Percentiles rank a stretch among this genome's conserved stretches.
Evolutionary conservation across 148 eudicot genomes (phyloP).

Genomic region (Arctostaphylos glauca): DNA sequence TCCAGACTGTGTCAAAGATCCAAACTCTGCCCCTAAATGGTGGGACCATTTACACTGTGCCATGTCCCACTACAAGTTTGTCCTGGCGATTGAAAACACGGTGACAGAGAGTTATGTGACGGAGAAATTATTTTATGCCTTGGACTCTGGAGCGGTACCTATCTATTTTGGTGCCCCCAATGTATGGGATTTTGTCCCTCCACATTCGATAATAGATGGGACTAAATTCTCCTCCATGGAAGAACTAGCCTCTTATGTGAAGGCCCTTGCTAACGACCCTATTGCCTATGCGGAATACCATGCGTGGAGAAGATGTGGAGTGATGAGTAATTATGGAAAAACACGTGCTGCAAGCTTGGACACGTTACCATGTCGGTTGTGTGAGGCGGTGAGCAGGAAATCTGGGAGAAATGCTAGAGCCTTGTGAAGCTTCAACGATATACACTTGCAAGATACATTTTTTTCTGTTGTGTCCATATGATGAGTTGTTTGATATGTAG

Average conservation of each 20-base stretch:
- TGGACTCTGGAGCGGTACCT: constrained; percentile 87
- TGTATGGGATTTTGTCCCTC: constrained; percentile 92
- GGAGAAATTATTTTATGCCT: constrained; percentile 86
- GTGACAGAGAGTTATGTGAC: constrained; percentile 92
- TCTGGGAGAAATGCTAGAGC: constrained; percentile 66
- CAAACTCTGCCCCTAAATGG: constrained; percentile 64
- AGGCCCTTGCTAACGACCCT: constrained; percentile 76
- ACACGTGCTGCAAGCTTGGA: constrained; percentile 77
- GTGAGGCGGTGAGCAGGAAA: constrained; percentile 70
- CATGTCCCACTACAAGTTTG: constrained; percentile 96
- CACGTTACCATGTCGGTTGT: constrained; percentile 82
- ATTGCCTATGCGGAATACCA: constrained; percentile 88
- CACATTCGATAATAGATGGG: constrained; percentile 90
- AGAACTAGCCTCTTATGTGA: constrained; percentile 68
- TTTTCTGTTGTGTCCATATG: not conserved
- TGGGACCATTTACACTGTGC: constrained; percentile 99
- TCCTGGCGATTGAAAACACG: constrained; percentile 91
- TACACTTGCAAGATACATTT: not conserved
- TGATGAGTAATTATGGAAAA: constrained; percentile 67
- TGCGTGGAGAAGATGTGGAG: constrained; percentile 98
- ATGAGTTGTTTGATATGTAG: not conserved
- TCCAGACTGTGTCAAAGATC: constrained; percentile 69
- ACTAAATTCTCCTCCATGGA: constrained; percentile 64
- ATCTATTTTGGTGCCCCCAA: constrained; percentile 97
- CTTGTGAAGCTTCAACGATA: constrained; percentile 20